Evolutionary conservation across 805 yeast genomes (phyloP).

Genomic region (Metschnikowia proteae): DNA sequence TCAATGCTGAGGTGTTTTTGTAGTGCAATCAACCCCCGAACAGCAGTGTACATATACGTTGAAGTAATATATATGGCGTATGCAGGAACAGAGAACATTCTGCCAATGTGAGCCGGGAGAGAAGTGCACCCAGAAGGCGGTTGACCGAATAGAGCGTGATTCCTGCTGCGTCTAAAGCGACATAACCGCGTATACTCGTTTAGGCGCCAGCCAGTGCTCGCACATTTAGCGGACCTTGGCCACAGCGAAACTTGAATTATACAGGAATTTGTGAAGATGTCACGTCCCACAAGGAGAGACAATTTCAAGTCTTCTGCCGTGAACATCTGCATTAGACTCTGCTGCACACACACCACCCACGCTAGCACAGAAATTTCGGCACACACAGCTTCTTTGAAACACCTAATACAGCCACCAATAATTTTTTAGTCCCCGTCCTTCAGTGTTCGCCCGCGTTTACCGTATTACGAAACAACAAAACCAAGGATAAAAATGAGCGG

Average conservation of each 20-base stretch:
- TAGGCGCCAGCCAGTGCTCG: conserved; percentile 1
- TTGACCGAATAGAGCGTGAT: no score
- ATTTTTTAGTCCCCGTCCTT: neutral
- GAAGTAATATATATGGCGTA: neutral
- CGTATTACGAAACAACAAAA: neutral
- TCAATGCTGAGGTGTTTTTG: conserved; percentile 84
- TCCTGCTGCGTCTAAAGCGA: no score
- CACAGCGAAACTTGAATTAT: neutral
- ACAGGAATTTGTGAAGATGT: conserved; percentile 12
- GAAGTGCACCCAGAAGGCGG: no score
- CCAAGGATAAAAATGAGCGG: conserved; percentile 44
- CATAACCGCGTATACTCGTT: neutral
- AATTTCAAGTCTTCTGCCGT: neutral
- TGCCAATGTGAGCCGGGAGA: no score
- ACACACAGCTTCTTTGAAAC: neutral
- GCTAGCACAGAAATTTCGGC: neutral
- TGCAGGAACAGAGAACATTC: neutral
- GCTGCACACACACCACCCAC: conserved; percentile 1
- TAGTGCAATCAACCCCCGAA: conserved; percentile 25
- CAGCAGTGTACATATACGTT: conserved; percentile 3
- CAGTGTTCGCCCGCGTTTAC: neutral
- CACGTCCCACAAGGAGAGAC: conserved; percentile 10
- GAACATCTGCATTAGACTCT: neutral
- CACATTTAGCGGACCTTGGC: neutral
- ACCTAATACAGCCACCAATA: neutral